Base-by-base conservation (phyloP, 2,329 filamentous ascomycete species). In the Lasiodiplodia sp. region DNA sequence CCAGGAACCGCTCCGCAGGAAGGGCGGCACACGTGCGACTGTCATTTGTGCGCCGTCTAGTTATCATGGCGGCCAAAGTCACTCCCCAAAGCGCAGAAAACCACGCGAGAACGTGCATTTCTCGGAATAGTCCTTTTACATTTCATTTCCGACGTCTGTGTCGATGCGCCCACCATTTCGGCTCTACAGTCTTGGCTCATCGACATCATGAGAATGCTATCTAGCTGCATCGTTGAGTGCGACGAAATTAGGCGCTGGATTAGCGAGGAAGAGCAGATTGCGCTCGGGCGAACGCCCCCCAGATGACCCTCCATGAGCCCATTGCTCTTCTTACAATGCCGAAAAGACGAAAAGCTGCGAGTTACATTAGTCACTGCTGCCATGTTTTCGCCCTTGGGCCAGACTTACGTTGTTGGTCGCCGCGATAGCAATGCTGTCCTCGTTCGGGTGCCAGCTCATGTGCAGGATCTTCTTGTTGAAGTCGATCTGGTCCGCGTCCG, bases 401-500 rank as follows among this genome's bases (percentile, higher is more conserved):
- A n/a, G 52, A 86, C 95, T 91, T 84, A 98, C 96, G 83, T 99
- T 99, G 86, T 99, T 99, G 72, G 96, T 99, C 70, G 96, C 96
- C 74, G 96, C 96, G 85, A 99, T 99, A 69, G 96, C 96, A 83
- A 99, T 99, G 84, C 95, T 98, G 84, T 99, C 95, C 83, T 99
- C 96, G 77, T 96, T 97, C 60, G 96, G 96, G 89, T 99, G 96
- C 96, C 96, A 99, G 84, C 95, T 98, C 96, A 99, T 99, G 81
- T 99, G 96, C 78, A 99, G 81, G 76, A 99, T 99, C 88, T 99
- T 99, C 88, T 98, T 99, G 87, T 98, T 98, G 83, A 98, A 99
- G 82, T 99, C 96, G 81, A 98, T 98, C 84, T 98, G 95, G 81
- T 99, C 95, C 69, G 96, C 96, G 81, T 99, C 96, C 66, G 96